phyloP scores from a whole-genome alignment of 2,329 filamentous ascomycete genomes.

The Claviceps paspali region DNA sequence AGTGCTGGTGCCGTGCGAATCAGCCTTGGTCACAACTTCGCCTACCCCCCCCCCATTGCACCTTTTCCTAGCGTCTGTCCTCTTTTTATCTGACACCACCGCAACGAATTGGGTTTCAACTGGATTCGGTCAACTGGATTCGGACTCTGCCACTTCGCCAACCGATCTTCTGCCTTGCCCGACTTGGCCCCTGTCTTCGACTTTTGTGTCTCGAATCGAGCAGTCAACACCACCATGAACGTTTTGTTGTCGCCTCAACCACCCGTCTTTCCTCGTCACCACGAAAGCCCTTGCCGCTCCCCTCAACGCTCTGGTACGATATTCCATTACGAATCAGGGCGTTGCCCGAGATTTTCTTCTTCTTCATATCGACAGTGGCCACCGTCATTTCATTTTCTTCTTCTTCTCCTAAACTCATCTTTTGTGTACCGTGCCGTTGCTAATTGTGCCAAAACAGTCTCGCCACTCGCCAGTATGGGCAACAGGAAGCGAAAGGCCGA shows the following conservation, averaged over 20 bases:
- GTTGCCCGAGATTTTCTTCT: not conserved
- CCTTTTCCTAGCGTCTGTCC: not conserved
- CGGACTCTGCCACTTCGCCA: no score
- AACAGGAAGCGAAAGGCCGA: constrained; percentile 76
- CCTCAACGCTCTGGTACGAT: constrained; percentile 40
- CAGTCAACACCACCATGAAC: constrained; percentile 35
- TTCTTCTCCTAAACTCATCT: not conserved
- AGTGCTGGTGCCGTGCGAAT: not conserved
- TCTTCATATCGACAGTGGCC: not conserved
- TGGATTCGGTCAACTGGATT: no score
- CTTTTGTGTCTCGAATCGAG: not conserved
- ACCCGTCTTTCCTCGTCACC: constrained; percentile 41
- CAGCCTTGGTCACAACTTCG: no score
- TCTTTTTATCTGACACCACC: not conserved
- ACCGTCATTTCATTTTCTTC: no score
- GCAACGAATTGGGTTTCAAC: no score
- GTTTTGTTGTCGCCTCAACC: constrained; percentile 46
- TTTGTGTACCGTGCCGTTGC: not conserved
- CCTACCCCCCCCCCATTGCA: not conserved
- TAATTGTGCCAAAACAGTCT: constrained; percentile 12
- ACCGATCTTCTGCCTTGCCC: not conserved
- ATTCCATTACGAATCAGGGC: not conserved
- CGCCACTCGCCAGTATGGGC: constrained; percentile 37
- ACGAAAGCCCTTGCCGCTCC: constrained; percentile 39
- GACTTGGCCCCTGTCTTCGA: not conserved